These are phyloP conservation scores for Neurospora cerealis DNA, from an alignment of 495 filamentous ascomycete genomes.

Conservation along the genomic window DNA sequence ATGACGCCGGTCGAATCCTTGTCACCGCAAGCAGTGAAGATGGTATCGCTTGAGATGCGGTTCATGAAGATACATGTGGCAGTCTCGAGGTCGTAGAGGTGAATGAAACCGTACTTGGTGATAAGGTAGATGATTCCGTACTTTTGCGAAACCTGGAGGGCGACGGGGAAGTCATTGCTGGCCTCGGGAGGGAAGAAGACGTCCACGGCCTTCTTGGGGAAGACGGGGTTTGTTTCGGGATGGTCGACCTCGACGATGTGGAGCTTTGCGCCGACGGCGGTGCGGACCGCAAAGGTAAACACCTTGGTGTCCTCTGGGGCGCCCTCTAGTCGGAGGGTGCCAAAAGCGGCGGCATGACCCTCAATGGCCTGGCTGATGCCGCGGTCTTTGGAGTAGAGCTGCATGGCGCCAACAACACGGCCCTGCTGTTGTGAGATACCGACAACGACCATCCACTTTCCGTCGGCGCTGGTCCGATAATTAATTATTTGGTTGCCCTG, in stretches of 20 bases:
- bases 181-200: slow-evolving; percentile 96
- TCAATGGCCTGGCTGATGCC: slow-evolving; percentile 97
- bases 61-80: slow-evolving; percentile 99
- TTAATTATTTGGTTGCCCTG: slow-evolving; percentile 98
- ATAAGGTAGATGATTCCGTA: slow-evolving; percentile 95
- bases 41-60: slow-evolving; percentile 96
- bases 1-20: slow-evolving; percentile 76
- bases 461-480: slow-evolving; percentile 90
- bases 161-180: slow-evolving; percentile 93
- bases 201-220: slow-evolving; percentile 91
- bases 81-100: slow-evolving; percentile 94
- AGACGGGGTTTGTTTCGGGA: slow-evolving; percentile 72
- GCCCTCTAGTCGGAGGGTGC: slow-evolving; percentile 76
- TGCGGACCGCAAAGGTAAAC: slow-evolving; percentile 92
- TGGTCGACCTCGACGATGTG: slow-evolving; percentile 98
- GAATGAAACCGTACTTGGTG: slow-evolving; percentile 98
- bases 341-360: slow-evolving; percentile 93
- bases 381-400: slow-evolving; percentile 90
- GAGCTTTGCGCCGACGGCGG: slow-evolving; percentile 80
- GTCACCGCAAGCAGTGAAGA: slow-evolving; percentile 87
- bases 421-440: slow-evolving; percentile 90
- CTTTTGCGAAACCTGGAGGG: slow-evolving; percentile 91
- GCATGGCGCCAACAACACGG: slow-evolving; percentile 90
- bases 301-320: slow-evolving; percentile 85
- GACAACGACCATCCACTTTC: slow-evolving; percentile 96